Conservation (phyloP, 176 grass and related monocot genomes). For the Pharus latifolius region DNA sequence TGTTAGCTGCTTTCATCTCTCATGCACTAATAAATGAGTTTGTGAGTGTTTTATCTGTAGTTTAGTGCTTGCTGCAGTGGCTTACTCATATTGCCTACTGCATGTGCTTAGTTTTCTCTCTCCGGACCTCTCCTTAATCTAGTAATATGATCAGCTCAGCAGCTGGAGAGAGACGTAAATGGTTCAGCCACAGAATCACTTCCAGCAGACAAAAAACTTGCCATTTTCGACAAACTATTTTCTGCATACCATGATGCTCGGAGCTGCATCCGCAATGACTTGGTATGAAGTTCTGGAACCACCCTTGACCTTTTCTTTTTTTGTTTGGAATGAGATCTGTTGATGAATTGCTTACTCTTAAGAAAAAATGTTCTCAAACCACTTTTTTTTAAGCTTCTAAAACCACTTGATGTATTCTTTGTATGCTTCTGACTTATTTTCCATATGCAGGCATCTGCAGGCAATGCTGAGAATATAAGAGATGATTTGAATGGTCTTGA, state of each 20-base stretch:
- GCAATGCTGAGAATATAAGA: conserved; percentile 79
- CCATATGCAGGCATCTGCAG: conserved; percentile 67
- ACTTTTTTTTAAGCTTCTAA: neutral
- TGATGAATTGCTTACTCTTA: neutral
- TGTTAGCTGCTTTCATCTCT: no score
- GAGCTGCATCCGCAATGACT: conserved; percentile 85
- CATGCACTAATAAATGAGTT: no score
- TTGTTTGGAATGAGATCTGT: neutral
- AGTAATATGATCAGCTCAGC: conserved; percentile 86
- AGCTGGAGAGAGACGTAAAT: conserved; percentile 85
- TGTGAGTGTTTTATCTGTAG: no score
- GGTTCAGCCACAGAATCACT: conserved; percentile 49
- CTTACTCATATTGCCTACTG: neutral
- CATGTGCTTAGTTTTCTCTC: conserved; percentile 10
- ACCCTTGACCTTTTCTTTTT: neutral
- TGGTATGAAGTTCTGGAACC: conserved; percentile 37
- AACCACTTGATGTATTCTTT: neutral
- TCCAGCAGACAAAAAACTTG: conserved; percentile 83
- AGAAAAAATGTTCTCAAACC: neutral
- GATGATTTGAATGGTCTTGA: conserved; percentile 94
- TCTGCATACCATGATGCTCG: conserved; percentile 98
- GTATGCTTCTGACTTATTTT: neutral
- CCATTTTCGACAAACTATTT: conserved; percentile 92
- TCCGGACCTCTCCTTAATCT: conserved; percentile 29
- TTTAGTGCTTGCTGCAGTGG: no score